Evolutionary conservation across 2,329 filamentous ascomycete species (phyloP).

Genomic region (Lecanoromycetidae sp.): DNA sequence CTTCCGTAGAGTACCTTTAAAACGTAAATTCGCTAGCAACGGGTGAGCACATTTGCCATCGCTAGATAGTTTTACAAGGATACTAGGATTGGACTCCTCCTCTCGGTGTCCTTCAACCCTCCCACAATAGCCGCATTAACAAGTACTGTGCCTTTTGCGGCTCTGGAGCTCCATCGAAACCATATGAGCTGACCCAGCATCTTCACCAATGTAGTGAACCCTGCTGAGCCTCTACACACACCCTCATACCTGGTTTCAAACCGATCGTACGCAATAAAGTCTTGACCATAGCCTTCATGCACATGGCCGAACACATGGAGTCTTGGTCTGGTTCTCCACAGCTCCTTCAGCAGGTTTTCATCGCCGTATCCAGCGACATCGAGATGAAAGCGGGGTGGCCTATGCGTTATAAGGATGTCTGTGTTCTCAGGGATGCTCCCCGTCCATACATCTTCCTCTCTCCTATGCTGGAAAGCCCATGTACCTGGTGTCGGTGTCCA

Average conservation of each 20-base stretch:
- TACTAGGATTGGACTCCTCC: neutral
- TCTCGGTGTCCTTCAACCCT: neutral
- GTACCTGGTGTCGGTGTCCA: conserved; percentile 19
- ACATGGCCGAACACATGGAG: conserved; percentile 19
- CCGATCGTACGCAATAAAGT: neutral
- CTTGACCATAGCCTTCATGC: conserved; percentile 19
- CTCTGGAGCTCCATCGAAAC: neutral
- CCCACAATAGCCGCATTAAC: neutral
- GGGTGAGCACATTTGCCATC: neutral
- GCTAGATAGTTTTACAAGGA: neutral
- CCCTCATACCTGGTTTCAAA: neutral
- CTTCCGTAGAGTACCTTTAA: too few relatives aligned
- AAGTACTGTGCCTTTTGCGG: neutral
- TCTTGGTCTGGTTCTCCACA: neutral
- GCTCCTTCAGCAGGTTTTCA: neutral
- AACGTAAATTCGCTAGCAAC: too few relatives aligned
- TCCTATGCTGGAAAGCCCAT: conserved; percentile 21
- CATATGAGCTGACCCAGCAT: neutral
- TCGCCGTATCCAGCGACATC: neutral
- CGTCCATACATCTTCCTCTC: conserved; percentile 19
- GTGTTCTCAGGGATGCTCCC: neutral
- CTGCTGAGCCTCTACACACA: neutral
- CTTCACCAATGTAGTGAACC: neutral
- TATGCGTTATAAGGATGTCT: neutral
- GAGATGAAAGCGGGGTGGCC: neutral